A percentile compares a stretch with the other conserved stretches of the same genome.
Conservation (phyloP, 2,329 filamentous ascomycete genomes). For the Waltergamsia citrina region DNA sequence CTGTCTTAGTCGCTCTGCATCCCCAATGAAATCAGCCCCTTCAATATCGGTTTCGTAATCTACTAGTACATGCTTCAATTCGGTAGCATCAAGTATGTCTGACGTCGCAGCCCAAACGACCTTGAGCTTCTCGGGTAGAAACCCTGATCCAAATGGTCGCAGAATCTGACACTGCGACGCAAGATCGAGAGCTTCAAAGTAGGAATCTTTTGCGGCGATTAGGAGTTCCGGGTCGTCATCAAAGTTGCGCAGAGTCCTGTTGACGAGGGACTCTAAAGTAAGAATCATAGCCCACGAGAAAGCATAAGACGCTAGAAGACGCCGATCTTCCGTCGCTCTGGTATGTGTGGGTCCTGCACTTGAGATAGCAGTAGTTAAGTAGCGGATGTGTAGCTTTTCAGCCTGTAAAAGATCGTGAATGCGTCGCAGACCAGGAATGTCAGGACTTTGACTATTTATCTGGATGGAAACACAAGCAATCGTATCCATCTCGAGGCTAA, state of each 20-base stretch:
- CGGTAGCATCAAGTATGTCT: conserved; percentile 4
- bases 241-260: conserved; percentile 8
- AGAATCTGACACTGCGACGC: conserved; percentile 6
- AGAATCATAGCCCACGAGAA: conserved; percentile 9
- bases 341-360: conserved; percentile 7
- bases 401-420: no score
- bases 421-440: no score
- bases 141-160: conserved; percentile 9
- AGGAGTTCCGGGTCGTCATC: conserved; percentile 1
- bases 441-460: no score
- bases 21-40: conserved; percentile 8
- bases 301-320: conserved; percentile 4
- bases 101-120: conserved; percentile 8
- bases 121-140: conserved; percentile 9
- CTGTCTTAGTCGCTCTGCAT: no score
- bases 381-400: no score
- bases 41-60: conserved; percentile 10
- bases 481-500: conserved; percentile 8
- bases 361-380: conserved; percentile 4
- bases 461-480: no score
- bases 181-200: conserved; percentile 9
- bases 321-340: no score
- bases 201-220: conserved; percentile 2
- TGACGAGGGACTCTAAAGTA: conserved; percentile 6
- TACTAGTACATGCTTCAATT: conserved; percentile 7